Percentiles rank a stretch among this genome's conserved stretches.
These are phyloP conservation scores for Flaveria sonorensis DNA, from an alignment of 129 eudicot genomes.

Conservation along the genomic window DNA sequence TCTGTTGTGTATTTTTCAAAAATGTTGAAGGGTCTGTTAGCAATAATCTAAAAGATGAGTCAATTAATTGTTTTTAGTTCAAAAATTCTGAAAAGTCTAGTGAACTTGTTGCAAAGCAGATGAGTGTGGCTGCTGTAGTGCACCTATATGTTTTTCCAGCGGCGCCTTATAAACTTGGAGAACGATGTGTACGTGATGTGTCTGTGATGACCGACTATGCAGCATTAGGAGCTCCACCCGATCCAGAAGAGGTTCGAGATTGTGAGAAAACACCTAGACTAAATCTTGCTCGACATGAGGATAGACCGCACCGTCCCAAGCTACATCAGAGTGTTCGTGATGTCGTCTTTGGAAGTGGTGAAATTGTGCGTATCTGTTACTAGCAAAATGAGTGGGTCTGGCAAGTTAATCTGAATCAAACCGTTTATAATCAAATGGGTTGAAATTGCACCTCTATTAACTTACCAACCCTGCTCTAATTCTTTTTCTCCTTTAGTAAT, in stretches of 20 bases:
- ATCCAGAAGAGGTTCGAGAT: conserved; percentile 89
- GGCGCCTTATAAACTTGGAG: conserved; percentile 82
- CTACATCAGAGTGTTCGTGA: conserved; percentile 88
- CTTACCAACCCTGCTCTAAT: not conserved
- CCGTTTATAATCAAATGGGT: not conserved
- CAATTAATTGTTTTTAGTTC: no score
- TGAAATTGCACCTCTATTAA: not conserved
- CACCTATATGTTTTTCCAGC: conserved; percentile 93
- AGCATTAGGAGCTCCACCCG: conserved; percentile 76
- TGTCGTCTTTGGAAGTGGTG: conserved; percentile 91
- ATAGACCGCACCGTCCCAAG: conserved; percentile 60
- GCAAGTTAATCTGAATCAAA: not conserved
- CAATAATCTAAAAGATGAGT: conserved; percentile 11
- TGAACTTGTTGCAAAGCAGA: conserved; percentile 47
- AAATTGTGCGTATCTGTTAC: conserved; percentile 57
- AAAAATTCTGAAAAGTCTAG: no score
- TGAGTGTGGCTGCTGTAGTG: conserved; percentile 95
- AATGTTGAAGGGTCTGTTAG: not conserved
- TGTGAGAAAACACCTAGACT: conserved; percentile 57
- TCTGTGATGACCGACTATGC: conserved; percentile 93
- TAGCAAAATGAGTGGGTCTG: not conserved
- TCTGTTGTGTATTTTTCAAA: not conserved
- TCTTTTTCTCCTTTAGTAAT: not conserved
- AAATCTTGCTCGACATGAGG: conserved; percentile 52
- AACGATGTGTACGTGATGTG: conserved; percentile 89